Percentiles rank a stretch among this genome's conserved stretches.
Conservation (phyloP, 352 stramenopile genomes). For the Phytophthora tubulina region DNA sequence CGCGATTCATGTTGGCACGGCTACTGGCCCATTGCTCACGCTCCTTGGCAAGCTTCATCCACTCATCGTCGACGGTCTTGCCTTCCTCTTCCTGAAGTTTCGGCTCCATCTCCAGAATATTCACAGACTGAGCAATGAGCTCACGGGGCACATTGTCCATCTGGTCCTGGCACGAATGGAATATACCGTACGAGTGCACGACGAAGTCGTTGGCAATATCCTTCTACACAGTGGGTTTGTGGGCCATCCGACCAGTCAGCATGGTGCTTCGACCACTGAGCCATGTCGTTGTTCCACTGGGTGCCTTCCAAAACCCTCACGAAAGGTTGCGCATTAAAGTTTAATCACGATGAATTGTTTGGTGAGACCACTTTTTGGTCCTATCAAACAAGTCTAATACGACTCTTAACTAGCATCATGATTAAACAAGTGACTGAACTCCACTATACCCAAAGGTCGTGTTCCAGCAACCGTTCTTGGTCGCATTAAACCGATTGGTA, state of each 20-base stretch:
- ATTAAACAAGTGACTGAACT: too few species aligned
- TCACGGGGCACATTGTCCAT: constrained; percentile 74
- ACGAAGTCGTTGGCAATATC: constrained; percentile 91
- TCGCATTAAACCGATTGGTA: too few species aligned
- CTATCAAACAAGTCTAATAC: too few species aligned
- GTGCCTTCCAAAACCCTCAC: too few species aligned
- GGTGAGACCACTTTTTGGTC: too few species aligned
- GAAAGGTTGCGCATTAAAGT: too few species aligned
- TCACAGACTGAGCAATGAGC: constrained; percentile 74
- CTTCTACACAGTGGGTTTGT: constrained; percentile 89
- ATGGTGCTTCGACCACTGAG: constrained; percentile 87
- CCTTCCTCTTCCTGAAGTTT: constrained; percentile 83
- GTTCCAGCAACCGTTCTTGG: too few species aligned
- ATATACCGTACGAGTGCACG: constrained; percentile 88
- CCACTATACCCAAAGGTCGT: too few species aligned
- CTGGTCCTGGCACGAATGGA: constrained; percentile 62
- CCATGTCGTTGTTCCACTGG: constrained; percentile 93
- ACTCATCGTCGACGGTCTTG: constrained; percentile 86
- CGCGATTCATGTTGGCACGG: constrained; percentile 90
- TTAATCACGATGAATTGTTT: too few species aligned
- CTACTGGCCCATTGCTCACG: constrained; percentile 90
- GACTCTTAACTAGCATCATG: too few species aligned
- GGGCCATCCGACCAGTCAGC: constrained; percentile 87
- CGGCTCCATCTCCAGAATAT: constrained; percentile 88
- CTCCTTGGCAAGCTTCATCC: constrained; percentile 91